phyloP scores from a whole-genome alignment of 1,284 basidiomycete genomes.

The Trametes sp. region DNA sequence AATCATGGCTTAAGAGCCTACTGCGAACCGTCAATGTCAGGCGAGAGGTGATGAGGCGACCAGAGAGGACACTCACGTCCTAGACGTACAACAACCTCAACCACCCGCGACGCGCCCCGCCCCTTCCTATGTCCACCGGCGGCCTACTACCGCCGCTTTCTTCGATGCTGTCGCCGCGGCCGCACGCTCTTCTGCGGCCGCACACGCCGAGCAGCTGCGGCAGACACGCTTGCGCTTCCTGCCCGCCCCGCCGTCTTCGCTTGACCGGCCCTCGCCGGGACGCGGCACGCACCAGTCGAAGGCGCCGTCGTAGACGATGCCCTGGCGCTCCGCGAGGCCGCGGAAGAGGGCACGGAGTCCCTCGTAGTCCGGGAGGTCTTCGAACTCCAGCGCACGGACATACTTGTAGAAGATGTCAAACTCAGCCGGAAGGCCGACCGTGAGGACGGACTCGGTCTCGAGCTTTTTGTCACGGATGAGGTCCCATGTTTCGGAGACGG shows the following conservation, averaged over 20 bases:
- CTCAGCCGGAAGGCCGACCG: conserved; percentile 85
- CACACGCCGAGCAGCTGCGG: conserved; percentile 35
- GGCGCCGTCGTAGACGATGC: conserved; percentile 41
- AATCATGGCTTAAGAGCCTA: conserved; percentile 26
- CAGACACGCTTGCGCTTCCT: conserved; percentile 34
- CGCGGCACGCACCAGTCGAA: conserved; percentile 43
- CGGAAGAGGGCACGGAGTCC: conserved; percentile 86
- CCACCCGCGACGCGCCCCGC: conserved; percentile 12
- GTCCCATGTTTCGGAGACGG: conserved; percentile 85
- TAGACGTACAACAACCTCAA: conserved; percentile 22
- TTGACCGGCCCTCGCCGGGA: conserved; percentile 18
- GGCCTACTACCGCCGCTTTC: conserved; percentile 16
- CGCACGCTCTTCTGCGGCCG: conserved; percentile 31
- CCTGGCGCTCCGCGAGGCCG: conserved; percentile 48
- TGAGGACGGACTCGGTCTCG: conserved; percentile 70
- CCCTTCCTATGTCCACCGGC: conserved; percentile 13
- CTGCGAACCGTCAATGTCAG: not conserved
- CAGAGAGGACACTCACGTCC: conserved; percentile 19
- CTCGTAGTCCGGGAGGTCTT: conserved; percentile 91
- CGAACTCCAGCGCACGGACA: conserved; percentile 86
- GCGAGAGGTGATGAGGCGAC: not conserved
- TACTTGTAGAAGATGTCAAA: conserved; percentile 90
- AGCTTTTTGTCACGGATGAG: conserved; percentile 75
- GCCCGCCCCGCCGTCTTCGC: conserved; percentile 17
- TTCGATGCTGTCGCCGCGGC: conserved; percentile 25